These are phyloP conservation scores for Cryptococcus sp. DNA, from an alignment of 1,284 basidiomycete species.

Conservation along the genomic window DNA sequence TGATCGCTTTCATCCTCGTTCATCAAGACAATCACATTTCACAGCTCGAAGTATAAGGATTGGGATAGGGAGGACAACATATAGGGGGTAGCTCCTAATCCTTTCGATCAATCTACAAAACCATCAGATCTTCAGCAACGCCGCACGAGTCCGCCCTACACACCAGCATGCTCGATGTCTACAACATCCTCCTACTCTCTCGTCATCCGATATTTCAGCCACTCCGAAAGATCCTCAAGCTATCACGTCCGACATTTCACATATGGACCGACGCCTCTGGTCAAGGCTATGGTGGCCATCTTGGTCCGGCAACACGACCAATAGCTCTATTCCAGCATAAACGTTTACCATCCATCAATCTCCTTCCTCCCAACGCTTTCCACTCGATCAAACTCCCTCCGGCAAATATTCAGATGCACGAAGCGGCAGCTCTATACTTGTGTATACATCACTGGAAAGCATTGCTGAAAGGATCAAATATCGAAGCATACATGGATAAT, in stretches of 20 bases:
- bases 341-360: conserved; percentile 1
- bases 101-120: too few species aligned
- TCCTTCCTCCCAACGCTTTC: background rate
- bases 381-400: conserved; percentile 2
- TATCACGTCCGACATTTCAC: conserved; percentile 1
- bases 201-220: background rate
- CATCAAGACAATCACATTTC: too few species aligned
- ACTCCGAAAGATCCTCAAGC: conserved; percentile 1
- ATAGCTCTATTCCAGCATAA: conserved; percentile 9
- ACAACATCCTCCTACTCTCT: background rate
- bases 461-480: conserved; percentile 6
- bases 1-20: too few species aligned
- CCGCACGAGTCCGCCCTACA: too few species aligned
- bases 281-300: conserved; percentile 10
- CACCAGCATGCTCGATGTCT: too few species aligned
- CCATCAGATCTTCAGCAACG: too few species aligned
- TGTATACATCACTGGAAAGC: conserved; percentile 5
- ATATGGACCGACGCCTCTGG: conserved; percentile 13
- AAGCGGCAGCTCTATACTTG: conserved; percentile 7
- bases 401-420: conserved; percentile 5
- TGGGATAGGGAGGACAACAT: too few species aligned
- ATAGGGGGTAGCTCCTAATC: too few species aligned
- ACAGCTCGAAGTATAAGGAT: too few species aligned
- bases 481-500: conserved; percentile 12
- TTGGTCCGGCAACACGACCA: conserved; percentile 9